phyloP scores from a whole-genome alignment of 768 basidiomycete genomes.

The Phlebiopsis flavidoalba region DNA sequence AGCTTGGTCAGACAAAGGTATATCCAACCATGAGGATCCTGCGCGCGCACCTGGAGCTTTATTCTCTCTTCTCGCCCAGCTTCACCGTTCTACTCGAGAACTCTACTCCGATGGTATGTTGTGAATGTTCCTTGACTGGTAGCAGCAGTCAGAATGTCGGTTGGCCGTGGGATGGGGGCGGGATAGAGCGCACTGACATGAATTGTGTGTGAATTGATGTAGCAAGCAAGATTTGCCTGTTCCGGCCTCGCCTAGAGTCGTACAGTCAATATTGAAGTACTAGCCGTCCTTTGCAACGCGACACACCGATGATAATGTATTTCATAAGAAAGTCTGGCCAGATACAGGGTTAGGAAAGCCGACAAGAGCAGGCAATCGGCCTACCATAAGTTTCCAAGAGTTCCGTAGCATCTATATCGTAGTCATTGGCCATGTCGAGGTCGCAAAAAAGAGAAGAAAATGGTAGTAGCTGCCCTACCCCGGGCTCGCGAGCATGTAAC shows the following conservation, averaged over 20 bases:
- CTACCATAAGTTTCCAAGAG: constrained; percentile 91
- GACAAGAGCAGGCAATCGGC: neutral
- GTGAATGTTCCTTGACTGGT: constrained; percentile 92
- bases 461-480: constrained; percentile 2
- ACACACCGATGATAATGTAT: constrained; percentile 88
- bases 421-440: constrained; percentile 39
- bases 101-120: constrained; percentile 98
- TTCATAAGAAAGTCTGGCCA: constrained; percentile 93
- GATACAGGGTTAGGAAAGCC: neutral
- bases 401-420: constrained; percentile 82
- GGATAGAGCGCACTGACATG: constrained; percentile 54
- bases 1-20: constrained; percentile 11
- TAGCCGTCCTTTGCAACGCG: constrained; percentile 9
- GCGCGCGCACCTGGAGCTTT: constrained; percentile 76
- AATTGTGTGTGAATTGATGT: constrained; percentile 94
- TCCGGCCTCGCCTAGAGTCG: constrained; percentile 79
- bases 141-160: neutral
- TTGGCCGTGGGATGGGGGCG: neutral
- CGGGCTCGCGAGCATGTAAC: constrained; percentile 7
- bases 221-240: constrained; percentile 96
- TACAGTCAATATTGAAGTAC: constrained; percentile 4
- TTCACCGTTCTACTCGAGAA: constrained; percentile 93
- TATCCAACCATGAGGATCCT: neutral
- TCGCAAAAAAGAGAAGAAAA: neutral
- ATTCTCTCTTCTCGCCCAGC: constrained; percentile 91